Percentiles rank a stretch among this genome's conserved stretches.
Evolutionary conservation across 2,329 filamentous ascomycete genomes (phyloP).

Genomic region (Colletotrichum sp.): DNA sequence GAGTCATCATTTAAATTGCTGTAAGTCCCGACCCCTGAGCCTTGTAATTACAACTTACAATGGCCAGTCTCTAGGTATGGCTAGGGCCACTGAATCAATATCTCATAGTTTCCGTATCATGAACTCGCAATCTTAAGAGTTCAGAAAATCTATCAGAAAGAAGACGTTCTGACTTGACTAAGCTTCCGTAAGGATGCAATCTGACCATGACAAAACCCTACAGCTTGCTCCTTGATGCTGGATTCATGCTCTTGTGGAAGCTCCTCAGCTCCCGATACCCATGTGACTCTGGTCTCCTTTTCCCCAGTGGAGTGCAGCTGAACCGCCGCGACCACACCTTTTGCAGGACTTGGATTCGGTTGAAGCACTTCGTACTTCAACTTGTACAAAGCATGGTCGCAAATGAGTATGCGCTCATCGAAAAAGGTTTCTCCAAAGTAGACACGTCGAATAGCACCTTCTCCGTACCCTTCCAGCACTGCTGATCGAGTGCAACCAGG

Average conservation of each 20-base stretch:
- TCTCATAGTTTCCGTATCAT: not conserved
- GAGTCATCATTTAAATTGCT: rapidly evolving
- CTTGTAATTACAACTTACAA: not conserved
- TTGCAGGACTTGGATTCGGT: not conserved
- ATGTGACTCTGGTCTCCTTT: not conserved
- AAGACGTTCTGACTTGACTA: not conserved
- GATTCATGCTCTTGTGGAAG: not conserved
- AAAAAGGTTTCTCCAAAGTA: not conserved
- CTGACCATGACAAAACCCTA: not conserved
- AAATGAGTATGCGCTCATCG: not conserved
- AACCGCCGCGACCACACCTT: not conserved
- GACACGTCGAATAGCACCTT: not conserved
- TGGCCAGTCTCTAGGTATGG: rapidly evolving
- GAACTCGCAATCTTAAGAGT: not conserved
- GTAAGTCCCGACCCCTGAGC: rapidly evolving
- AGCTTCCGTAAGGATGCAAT: not conserved
- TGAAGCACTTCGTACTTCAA: not conserved
- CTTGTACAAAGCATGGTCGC: not conserved
- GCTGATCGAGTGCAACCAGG: not conserved
- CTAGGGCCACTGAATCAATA: rapidly evolving
- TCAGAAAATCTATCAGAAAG: not conserved
- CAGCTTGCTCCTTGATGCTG: not conserved
- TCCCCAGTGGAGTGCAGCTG: rapidly evolving
- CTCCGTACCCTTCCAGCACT: not conserved
- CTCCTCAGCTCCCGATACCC: not conserved